Evolutionary conservation across 2,329 filamentous ascomycete species (phyloP).

Genomic region (Aspergillus aculeatinus): DNA sequence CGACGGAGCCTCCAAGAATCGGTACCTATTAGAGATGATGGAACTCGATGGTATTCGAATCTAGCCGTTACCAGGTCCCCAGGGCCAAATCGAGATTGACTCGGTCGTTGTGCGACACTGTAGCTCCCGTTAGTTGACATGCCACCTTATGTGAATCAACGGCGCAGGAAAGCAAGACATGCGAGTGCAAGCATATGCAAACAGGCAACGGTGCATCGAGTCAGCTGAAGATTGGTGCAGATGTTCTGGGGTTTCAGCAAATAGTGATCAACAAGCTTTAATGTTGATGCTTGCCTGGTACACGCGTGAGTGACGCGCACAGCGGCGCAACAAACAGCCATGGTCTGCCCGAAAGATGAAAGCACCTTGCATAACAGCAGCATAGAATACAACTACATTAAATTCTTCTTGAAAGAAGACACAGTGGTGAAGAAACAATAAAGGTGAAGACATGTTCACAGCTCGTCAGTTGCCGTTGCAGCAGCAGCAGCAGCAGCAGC

Average conservation of each 20-base stretch:
- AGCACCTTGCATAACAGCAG: not conserved
- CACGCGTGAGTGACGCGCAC: constrained; percentile 34
- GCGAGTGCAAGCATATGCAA: not conserved
- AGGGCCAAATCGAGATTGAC: not conserved
- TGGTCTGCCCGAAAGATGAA: constrained; percentile 1
- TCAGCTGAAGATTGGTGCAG: not conserved
- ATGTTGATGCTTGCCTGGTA: constrained; percentile 5
- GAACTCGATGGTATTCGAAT: not conserved
- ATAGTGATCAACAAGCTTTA: not conserved
- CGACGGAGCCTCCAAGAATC: not conserved
- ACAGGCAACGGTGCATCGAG: not conserved
- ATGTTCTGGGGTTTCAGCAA: not conserved
- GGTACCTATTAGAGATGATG: not conserved
- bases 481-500: not conserved
- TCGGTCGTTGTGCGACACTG: not conserved
- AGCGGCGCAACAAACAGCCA: constrained; percentile 18
- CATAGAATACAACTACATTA: not conserved
- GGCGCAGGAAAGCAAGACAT: not conserved
- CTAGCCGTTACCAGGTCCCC: not conserved
- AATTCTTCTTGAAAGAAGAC: not conserved
- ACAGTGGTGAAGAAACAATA: not conserved
- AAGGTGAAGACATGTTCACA: not conserved
- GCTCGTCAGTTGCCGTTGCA: not conserved
- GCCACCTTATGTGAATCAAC: not conserved
- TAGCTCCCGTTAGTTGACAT: not conserved